A percentile compares a stretch with the other conserved stretches of the same genome.
Evolutionary conservation across 768 basidiomycete species (phyloP).

Genomic region (Rhodocollybia butyracea): DNA sequence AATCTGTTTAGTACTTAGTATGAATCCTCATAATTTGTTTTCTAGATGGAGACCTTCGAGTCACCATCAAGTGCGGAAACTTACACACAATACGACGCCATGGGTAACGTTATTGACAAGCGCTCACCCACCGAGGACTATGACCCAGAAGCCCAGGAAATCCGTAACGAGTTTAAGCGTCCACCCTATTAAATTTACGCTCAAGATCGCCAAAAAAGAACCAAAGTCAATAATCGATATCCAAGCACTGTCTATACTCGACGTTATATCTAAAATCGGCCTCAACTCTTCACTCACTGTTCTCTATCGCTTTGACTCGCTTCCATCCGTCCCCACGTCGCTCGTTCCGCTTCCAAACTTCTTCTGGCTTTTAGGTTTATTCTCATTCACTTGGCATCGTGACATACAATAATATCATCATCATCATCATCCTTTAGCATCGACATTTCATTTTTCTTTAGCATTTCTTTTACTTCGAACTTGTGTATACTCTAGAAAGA

Average conservation of each 20-base stretch:
- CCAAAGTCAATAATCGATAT: no score
- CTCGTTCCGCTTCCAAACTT: background rate
- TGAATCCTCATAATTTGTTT: background rate
- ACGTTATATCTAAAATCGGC: background rate
- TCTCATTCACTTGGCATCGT: background rate
- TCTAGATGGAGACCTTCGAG: slow-evolving; percentile 13
- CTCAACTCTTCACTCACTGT: background rate
- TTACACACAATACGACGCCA: slow-evolving; percentile 9
- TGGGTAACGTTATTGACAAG: slow-evolving; percentile 9
- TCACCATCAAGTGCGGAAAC: slow-evolving; percentile 4
- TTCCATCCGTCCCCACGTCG: background rate
- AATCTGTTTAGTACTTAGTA: background rate
- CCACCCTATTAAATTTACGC: slow-evolving; percentile 7
- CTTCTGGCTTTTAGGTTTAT: background rate
- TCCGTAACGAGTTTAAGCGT: slow-evolving; percentile 10
- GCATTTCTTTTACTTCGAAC: background rate
- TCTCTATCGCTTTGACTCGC: background rate
- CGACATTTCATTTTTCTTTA: background rate
- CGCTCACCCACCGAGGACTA: slow-evolving; percentile 4
- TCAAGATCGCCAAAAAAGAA: background rate
- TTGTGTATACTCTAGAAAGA: no score
- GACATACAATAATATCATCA: background rate
- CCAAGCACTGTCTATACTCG: no score
- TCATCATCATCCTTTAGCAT: background rate
- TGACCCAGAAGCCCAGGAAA: slow-evolving; percentile 10